phyloP scores from a whole-genome alignment of 1,284 basidiomycete genomes.

The Ganoderma lucidum region DNA sequence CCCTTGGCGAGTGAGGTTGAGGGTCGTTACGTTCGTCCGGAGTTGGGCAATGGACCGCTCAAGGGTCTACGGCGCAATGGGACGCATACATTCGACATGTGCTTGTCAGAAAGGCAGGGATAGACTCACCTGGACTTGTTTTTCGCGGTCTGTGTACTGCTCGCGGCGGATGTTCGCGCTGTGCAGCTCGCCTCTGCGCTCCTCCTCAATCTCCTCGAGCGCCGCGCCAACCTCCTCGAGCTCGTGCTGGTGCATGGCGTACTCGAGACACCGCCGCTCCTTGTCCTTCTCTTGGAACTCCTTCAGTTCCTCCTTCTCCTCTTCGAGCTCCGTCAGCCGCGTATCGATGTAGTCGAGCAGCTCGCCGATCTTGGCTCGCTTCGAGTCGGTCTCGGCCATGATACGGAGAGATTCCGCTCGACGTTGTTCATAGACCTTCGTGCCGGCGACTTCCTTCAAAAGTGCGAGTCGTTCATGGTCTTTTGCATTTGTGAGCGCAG shows the following conservation, averaged over 20 bases:
- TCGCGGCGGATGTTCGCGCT: slow-evolving; percentile 82
- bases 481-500: slow-evolving; percentile 96
- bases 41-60: slow-evolving; percentile 79
- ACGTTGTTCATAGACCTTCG: slow-evolving; percentile 97
- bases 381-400: slow-evolving; percentile 96
- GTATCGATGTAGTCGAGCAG: slow-evolving; percentile 92
- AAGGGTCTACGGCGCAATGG: slow-evolving; percentile 57
- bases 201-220: slow-evolving; percentile 86
- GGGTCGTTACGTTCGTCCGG: slow-evolving; percentile 76
- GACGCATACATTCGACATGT: not conserved
- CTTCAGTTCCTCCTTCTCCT: slow-evolving; percentile 97
- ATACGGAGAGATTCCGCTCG: slow-evolving; percentile 92
- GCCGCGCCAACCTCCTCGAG: slow-evolving; percentile 88
- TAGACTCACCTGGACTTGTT: slow-evolving; percentile 75
- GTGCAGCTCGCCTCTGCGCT: slow-evolving; percentile 85
- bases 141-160: slow-evolving; percentile 86
- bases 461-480: slow-evolving; percentile 94
- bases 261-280: slow-evolving; percentile 94
- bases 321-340: slow-evolving; percentile 90
- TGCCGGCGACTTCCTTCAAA: slow-evolving; percentile 98
- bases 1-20: slow-evolving; percentile 73
- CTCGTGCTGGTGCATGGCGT: slow-evolving; percentile 92
- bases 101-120: not conserved
- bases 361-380: slow-evolving; percentile 92
- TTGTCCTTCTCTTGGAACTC: slow-evolving; percentile 97